Evolutionary conservation across 1,284 basidiomycete species (phyloP), one percentile per base, ranked within the genome.

Genomic region (Trametes polyzona): DNA sequence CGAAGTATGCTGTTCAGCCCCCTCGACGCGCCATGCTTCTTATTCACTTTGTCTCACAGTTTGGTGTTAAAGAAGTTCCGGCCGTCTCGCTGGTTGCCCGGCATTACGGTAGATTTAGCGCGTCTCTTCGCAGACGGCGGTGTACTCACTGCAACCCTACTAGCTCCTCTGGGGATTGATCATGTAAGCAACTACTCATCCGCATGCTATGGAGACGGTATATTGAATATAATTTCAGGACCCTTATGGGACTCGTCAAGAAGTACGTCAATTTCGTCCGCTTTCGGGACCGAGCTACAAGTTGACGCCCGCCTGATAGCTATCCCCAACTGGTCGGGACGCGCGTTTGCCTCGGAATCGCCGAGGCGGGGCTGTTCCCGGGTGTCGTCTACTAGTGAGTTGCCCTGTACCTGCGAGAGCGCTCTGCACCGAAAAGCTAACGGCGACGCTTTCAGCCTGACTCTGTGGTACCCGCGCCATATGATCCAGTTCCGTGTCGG

Each of bases 341-440:
- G 10, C 83, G 83, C 26, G 75, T 84, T 6, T 83, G 76, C 55
- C 79, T 90, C 2, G 88, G 89, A 2, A 67, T 89, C 0, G 80
- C 86, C 0, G 88, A 91, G 68, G 83, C 86, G 6, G 88, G 88
- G 0, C 69, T 90, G 21, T 87, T 88, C 65, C 86, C 87, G 6
- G 86, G 87, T 17, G 84, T 87, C 5, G 80, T 82, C 0, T 89
- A 86, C 68, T 88, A 87, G 73, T 74, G 32, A 21, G 71, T 65
- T 35, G 21, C 19, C 9, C 2, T 17, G 14, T 35, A 6, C 2
- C 32, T 12, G 37, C n/a, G n/a, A 2, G 33, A 8, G 11, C 33
- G 1, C 19, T 33, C 1, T 16, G 2, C n/a, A 27, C 17, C 32
- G 17, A 2, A 12, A 9, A 5, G 4, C 17, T 29, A 4, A 36